phyloP scores from a whole-genome alignment of 2,329 filamentous ascomycete species.

The Penicillium polonicum region DNA sequence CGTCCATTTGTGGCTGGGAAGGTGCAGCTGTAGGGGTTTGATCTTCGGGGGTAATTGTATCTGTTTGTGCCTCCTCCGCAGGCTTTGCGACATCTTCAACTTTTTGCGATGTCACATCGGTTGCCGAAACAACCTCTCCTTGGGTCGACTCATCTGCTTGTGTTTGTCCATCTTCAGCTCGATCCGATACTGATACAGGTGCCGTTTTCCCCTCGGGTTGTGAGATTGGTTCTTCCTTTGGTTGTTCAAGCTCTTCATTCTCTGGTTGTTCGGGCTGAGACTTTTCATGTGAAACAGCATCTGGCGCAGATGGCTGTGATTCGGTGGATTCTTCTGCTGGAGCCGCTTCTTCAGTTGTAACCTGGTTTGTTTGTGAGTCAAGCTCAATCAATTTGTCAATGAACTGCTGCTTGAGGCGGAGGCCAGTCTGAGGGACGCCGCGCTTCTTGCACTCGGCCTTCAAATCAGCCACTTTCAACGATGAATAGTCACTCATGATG shows the following conservation, averaged over 20 bases:
- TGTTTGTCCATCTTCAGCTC: constrained; percentile 13
- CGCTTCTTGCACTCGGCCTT: constrained; percentile 72
- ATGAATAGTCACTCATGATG: constrained; percentile 54
- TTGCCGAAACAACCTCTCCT: background rate
- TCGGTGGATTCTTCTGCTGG: constrained; percentile 15
- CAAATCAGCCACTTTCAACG: constrained; percentile 71
- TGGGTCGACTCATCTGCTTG: constrained; percentile 3
- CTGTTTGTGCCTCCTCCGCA: constrained; percentile 5
- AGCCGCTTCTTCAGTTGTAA: constrained; percentile 21
- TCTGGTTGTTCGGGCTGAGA: constrained; percentile 12
- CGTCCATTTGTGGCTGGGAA: background rate
- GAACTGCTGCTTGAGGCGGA: constrained; percentile 65
- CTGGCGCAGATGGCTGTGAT: constrained; percentile 11
- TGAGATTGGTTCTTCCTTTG: constrained; percentile 4
- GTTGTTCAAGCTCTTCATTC: constrained; percentile 9
- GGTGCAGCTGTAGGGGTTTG: background rate
- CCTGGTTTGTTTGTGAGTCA: constrained; percentile 36
- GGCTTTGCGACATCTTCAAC: constrained; percentile 22
- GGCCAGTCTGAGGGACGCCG: constrained; percentile 66
- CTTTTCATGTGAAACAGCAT: constrained; percentile 16
- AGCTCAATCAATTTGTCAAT: constrained; percentile 61
- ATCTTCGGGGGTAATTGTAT: background rate
- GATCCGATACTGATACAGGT: background rate
- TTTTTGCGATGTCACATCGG: background rate
- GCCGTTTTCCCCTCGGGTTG: background rate